Percentiles rank a stretch among this genome's conserved stretches.
phyloP scores from a whole-genome alignment of 1,284 basidiomycete genomes.

The Apiotrichum sp. region DNA sequence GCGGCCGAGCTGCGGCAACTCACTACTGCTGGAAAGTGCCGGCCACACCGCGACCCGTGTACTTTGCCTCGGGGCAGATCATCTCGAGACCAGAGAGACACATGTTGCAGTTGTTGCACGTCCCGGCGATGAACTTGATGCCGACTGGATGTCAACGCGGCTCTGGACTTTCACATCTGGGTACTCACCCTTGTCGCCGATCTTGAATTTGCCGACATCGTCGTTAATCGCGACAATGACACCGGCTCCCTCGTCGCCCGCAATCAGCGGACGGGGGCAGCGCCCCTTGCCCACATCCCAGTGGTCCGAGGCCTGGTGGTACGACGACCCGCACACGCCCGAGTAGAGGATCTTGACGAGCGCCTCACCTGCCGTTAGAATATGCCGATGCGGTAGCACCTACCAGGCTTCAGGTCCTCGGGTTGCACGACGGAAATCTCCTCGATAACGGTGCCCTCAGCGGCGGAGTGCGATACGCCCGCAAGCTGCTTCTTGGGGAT shows the following conservation, averaged over 20 bases:
- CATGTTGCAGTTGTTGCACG: constrained; percentile 64
- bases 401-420: constrained; percentile 57
- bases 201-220: constrained; percentile 27
- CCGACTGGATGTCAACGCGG: constrained; percentile 53
- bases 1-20: not conserved
- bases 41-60: constrained; percentile 66
- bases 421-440: constrained; percentile 55
- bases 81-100: constrained; percentile 63
- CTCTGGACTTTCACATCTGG: too few relatives aligned
- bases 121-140: constrained; percentile 67
- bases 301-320: not conserved
- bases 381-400: not conserved
- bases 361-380: constrained; percentile 6
- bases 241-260: constrained; percentile 82
- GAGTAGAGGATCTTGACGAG: constrained; percentile 46
- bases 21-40: constrained; percentile 54
- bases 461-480: constrained; percentile 54
- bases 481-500: constrained; percentile 62
- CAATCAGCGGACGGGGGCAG: constrained; percentile 52
- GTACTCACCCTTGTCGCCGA: constrained; percentile 14
- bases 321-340: constrained; percentile 62
- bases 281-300: constrained; percentile 48
- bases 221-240: constrained; percentile 59
- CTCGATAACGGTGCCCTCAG: constrained; percentile 42
- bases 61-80: constrained; percentile 55